Percentiles rank a stretch among this genome's conserved stretches.
phyloP scores from a whole-genome alignment of 1,284 basidiomycete species.

The Sparassis latifolia region DNA sequence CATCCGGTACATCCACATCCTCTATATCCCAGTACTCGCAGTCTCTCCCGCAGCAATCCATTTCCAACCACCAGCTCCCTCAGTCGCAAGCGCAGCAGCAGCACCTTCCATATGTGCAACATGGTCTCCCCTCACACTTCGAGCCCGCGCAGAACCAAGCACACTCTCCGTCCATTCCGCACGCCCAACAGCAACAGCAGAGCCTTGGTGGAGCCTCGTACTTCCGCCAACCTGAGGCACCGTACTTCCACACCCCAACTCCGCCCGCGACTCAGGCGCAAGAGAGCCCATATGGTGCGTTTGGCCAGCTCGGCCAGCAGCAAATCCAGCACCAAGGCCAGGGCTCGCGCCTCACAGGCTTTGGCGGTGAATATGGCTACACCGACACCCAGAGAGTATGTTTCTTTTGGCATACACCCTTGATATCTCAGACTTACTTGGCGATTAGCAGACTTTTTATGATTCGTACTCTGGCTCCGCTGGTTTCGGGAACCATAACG shows the following conservation, averaged over 20 bases:
- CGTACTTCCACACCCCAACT: constrained; percentile 71
- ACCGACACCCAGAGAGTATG: constrained; percentile 57
- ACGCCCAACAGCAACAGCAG: constrained; percentile 32
- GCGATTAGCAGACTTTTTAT: constrained; percentile 53
- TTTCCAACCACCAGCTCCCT: constrained; percentile 35
- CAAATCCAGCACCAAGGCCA: constrained; percentile 41
- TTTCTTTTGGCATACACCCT: not conserved
- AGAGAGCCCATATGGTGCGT: constrained; percentile 58
- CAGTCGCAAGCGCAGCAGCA: constrained; percentile 25
- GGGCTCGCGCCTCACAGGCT: constrained; percentile 50
- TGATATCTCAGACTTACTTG: not conserved
- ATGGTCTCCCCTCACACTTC: constrained; percentile 54
- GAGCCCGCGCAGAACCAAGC: constrained; percentile 43
- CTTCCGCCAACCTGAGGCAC: constrained; percentile 60
- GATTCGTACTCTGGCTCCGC: constrained; percentile 55
- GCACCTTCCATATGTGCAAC: constrained; percentile 57
- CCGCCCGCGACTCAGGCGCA: constrained; percentile 62
- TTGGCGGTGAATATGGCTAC: constrained; percentile 62
- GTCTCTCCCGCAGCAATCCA: constrained; percentile 23
- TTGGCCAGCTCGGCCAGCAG: constrained; percentile 51
- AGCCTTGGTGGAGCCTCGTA: constrained; percentile 36
- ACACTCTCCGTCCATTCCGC: constrained; percentile 20
- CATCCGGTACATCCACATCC: constrained; percentile 20
- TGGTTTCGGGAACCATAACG: constrained; percentile 53
- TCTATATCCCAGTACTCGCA: constrained; percentile 34